These are phyloP conservation scores for Cladorrhinum sp. DNA, from an alignment of 2,329 filamentous ascomycete genomes.

Conservation along the genomic window DNA sequence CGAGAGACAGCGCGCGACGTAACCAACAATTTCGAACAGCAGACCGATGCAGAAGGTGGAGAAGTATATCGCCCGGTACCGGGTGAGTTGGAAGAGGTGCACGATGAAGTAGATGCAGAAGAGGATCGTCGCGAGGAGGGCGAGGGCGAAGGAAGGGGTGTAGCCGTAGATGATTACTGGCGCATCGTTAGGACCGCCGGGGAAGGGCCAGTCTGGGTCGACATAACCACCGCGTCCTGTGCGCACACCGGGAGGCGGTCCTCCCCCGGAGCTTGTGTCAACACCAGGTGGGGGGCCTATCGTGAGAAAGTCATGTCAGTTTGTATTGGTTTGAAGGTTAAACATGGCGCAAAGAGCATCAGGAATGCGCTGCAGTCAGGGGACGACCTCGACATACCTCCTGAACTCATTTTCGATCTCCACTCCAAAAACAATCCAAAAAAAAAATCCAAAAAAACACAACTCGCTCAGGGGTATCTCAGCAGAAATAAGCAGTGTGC, in stretches of 20 bases:
- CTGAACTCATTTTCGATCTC: background rate
- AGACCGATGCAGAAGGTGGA: conserved; percentile 43
- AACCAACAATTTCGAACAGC: conserved; percentile 49
- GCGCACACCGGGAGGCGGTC: background rate
- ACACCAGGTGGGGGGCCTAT: conserved; percentile 6
- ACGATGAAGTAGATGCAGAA: conserved; percentile 41
- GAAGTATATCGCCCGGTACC: conserved; percentile 46
- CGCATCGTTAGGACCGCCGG: conserved; percentile 43
- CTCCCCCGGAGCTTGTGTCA: background rate
- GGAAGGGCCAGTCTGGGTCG: conserved; percentile 52
- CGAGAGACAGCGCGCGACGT: conserved; percentile 47
- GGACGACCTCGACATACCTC: background rate
- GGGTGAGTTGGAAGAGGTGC: conserved; percentile 38
- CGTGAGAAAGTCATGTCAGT: background rate
- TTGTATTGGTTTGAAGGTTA: background rate
- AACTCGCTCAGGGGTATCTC: background rate
- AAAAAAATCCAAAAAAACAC: background rate
- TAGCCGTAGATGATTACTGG: conserved; percentile 51
- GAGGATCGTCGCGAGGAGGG: conserved; percentile 41
- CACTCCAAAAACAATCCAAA: too few relatives aligned
- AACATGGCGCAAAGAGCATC: background rate
- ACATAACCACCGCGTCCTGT: conserved; percentile 36
- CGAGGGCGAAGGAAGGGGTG: conserved; percentile 44
- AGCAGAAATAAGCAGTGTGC: background rate
- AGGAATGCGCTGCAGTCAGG: background rate